Conservation (phyloP, 2,329 filamentous ascomycete species). For the Alternaria arborescens region DNA sequence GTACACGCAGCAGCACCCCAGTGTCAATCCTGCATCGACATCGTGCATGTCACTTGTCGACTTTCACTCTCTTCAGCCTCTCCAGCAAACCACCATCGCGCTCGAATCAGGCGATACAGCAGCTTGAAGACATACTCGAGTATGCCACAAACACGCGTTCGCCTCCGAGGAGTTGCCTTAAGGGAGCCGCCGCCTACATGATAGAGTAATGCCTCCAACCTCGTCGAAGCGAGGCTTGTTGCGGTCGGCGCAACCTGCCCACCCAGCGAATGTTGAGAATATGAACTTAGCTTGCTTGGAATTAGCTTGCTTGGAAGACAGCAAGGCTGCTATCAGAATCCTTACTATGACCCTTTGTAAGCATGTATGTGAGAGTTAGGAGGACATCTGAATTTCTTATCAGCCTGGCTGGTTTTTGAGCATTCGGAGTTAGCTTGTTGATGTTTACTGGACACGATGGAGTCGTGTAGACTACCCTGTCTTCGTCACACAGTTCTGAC, state of each 20-base stretch:
- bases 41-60: slow-evolving; percentile 3
- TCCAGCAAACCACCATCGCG: neutral
- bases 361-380: neutral
- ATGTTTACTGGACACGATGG: neutral
- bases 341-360: neutral
- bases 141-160: neutral
- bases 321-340: neutral
- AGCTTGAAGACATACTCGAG: neutral
- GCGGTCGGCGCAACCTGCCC: neutral
- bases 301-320: neutral
- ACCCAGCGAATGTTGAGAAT: neutral
- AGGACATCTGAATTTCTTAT: neutral
- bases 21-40: slow-evolving; percentile 5
- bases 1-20: neutral
- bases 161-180: neutral
- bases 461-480: neutral
- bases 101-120: neutral
- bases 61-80: neutral
- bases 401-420: neutral
- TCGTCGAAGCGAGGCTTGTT: neutral
- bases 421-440: neutral
- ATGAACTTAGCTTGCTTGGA: neutral
- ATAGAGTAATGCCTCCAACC: neutral
- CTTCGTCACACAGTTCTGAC: neutral
- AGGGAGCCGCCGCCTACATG: neutral